Evolutionary conservation across 768 basidiomycete genomes (phyloP).

Genomic region (Chalciporus sphaerocephalus): DNA sequence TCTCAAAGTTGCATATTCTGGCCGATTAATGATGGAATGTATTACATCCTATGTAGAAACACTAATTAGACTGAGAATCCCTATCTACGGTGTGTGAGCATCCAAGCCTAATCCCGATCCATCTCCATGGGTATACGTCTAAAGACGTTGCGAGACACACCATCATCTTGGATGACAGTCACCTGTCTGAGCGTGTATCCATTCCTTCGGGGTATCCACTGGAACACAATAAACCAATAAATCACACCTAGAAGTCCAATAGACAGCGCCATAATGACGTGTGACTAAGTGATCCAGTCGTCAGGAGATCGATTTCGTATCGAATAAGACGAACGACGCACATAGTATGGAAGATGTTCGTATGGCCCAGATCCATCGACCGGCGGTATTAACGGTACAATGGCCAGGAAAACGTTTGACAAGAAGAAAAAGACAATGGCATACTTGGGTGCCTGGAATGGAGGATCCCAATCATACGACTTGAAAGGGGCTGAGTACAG

Average conservation of each 20-base stretch:
- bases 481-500: constrained; percentile 46
- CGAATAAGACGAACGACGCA: constrained; percentile 29
- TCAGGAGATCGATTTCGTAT: neutral
- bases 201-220: constrained; percentile 44
- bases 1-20: too few species aligned
- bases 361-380: constrained; percentile 48
- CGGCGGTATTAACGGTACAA: constrained; percentile 63
- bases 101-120: constrained; percentile 3
- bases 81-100: too few species aligned
- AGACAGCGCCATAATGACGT: constrained; percentile 43
- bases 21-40: too few species aligned
- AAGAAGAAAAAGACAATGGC: constrained; percentile 53
- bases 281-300: constrained; percentile 40
- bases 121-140: constrained; percentile 31
- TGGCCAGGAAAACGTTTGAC: constrained; percentile 61
- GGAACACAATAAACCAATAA: constrained; percentile 55
- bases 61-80: too few species aligned
- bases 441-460: constrained; percentile 51
- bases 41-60: too few species aligned
- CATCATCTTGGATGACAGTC: constrained; percentile 51
- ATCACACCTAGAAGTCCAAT: constrained; percentile 46
- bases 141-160: constrained; percentile 53
- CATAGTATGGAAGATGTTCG: constrained; percentile 63
- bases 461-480: constrained; percentile 56
- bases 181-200: constrained; percentile 50